A percentile compares a stretch with the other conserved stretches of the same genome.
Conservation (phyloP, 805 yeast species). For the Candida alai region DNA sequence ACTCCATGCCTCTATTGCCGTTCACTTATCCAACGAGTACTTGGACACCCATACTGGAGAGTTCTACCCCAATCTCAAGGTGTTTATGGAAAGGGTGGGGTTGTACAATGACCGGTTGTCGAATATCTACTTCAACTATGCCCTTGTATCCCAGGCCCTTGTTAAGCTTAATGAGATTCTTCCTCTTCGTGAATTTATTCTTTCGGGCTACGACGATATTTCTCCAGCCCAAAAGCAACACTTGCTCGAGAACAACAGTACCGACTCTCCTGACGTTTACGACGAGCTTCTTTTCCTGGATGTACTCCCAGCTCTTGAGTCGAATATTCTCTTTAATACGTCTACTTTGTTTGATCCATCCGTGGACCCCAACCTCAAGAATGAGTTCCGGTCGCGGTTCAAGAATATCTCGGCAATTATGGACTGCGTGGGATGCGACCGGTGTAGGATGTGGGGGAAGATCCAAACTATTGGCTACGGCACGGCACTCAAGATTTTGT, state of each 20-base stretch:
- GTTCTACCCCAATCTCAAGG: conserved; percentile 78
- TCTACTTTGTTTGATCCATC: conserved; percentile 43
- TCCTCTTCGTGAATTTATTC: conserved; percentile 24
- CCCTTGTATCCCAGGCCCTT: conserved; percentile 77
- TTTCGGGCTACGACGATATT: conserved; percentile 19
- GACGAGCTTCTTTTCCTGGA: conserved; percentile 24
- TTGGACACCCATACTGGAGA: conserved; percentile 60
- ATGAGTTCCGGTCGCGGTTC: conserved; percentile 82
- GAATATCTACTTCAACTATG: conserved; percentile 89
- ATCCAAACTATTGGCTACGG: conserved; percentile 97
- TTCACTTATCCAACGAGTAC: conserved; percentile 85
- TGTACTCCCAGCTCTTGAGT: conserved; percentile 37
- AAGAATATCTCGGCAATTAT: conserved; percentile 86
- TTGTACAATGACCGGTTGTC: conserved; percentile 82
- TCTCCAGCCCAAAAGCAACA: conserved; percentile 11
- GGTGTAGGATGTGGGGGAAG: conserved; percentile 98
- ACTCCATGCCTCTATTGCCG: conserved; percentile 92
- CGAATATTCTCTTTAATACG: conserved; percentile 43
- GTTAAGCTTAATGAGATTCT: conserved; percentile 47
- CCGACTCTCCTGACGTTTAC: conserved; percentile 21
- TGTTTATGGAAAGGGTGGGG: conserved; percentile 89
- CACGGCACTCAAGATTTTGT: conserved; percentile 85
- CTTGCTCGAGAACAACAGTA: conserved; percentile 41
- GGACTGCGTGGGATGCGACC: conserved; percentile 98
- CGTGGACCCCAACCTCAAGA: conserved; percentile 56